A percentile compares a stretch with the other conserved stretches of the same genome.
These are phyloP conservation scores for Boletales sp. DNA, from an alignment of 768 basidiomycete species.

Conservation along the genomic window DNA sequence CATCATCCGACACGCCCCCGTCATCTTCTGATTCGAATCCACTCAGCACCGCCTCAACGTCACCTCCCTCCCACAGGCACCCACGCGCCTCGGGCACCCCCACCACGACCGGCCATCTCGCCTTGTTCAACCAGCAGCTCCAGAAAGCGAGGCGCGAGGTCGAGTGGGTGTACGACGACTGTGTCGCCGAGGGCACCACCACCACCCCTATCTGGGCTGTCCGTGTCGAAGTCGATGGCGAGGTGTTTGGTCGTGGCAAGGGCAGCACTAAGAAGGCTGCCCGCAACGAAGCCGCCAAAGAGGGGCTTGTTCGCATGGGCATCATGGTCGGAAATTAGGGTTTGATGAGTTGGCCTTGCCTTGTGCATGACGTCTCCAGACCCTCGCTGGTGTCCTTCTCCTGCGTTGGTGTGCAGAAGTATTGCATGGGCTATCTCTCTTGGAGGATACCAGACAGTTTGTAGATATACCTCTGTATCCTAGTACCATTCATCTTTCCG, in stretches of 20 bases:
- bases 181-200: conserved; percentile 43
- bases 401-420: conserved; percentile 64
- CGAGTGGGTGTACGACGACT: conserved; percentile 69
- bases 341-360: conserved; percentile 15
- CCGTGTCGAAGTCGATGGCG: conserved; percentile 58
- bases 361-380: conserved; percentile 56
- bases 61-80: background rate
- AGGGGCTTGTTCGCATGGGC: conserved; percentile 59
- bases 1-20: background rate
- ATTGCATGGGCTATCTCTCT: conserved; percentile 36
- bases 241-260: conserved; percentile 55
- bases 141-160: conserved; percentile 54
- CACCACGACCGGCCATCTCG: conserved; percentile 58
- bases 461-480: background rate
- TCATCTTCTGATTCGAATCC: background rate
- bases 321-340: conserved; percentile 39
- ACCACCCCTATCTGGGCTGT: conserved; percentile 79
- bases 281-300: conserved; percentile 77
- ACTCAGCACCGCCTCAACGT: background rate
- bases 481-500: conserved; percentile 16
- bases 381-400: conserved; percentile 49
- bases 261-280: conserved; percentile 79
- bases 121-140: conserved; percentile 76
- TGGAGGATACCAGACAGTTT: no score
- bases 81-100: conserved; percentile 24